Evolutionary conservation across 441 rosid species (phyloP), one percentile per base, ranked within the genome.

Genomic region (Gossypium schwendimanii): DNA sequence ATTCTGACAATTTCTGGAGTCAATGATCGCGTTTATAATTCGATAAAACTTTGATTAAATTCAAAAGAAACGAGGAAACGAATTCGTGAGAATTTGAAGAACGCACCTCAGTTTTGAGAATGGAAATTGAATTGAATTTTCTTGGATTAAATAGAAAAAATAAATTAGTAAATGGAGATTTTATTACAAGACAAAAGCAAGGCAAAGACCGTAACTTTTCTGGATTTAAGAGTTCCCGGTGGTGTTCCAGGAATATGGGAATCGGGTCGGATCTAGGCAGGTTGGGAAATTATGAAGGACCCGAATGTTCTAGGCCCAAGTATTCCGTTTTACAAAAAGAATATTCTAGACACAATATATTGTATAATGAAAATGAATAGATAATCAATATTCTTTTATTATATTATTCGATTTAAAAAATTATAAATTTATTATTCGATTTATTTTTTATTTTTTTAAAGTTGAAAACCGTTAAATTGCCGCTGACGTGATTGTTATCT

Each of bases 181-280:
- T 63, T 63, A 18, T 20, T 39, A 41, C 69, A 63, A 11, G n/a
- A 39, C 68, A 18, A 10, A 17, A 17, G 0, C 10, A 41, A 39
- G 3, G 53, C 28, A 8, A 12, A 20, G 68, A 10, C n/a, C 0
- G 20, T 1, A 1, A 3, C 24, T 9, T 14, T 24, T 36, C 11
- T 17, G 0, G 44, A n/a, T 31, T 61, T 15, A 36, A 61, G 57
- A 7, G 21, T 0, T 33, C 10, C 4, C 9, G 44, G 14, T 26
- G 45, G 61, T 50, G 26, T 28, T 68, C 61, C 72, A 6, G 45
- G 17, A 67, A 67, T n/a, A 28, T 49, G 44, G 71, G 58, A 65
- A 55, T 15, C 59, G 44, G 24, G 14, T 47, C 20, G 39, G 41
- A 24, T 49, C 24, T 2, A 33, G 9, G 5, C 39, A 17, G 4